Conservation (phyloP, 345 rosid species). For the Geranium rotundifolium region DNA sequence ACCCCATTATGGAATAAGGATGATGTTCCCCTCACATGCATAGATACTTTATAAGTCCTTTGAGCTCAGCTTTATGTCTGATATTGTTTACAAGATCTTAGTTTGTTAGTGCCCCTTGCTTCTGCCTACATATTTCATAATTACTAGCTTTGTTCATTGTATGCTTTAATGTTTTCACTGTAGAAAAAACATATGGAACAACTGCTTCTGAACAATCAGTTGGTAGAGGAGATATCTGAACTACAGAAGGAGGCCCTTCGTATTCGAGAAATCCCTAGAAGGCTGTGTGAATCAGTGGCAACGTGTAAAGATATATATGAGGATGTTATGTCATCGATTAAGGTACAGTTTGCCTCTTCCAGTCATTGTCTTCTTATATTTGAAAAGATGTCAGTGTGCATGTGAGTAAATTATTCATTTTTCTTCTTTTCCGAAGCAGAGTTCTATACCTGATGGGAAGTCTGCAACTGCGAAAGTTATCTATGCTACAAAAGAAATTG, state of each 20-base stretch:
- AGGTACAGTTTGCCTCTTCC: slow-evolving; percentile 32
- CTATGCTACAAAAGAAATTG: slow-evolving; percentile 38
- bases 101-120: too few species aligned
- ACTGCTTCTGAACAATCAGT: slow-evolving; percentile 29
- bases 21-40: too few species aligned
- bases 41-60: too few species aligned
- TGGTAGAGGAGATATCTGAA: slow-evolving; percentile 50
- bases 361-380: background rate
- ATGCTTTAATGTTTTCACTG: slow-evolving; percentile 11
- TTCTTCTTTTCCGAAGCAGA: slow-evolving; percentile 25
- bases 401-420: background rate
- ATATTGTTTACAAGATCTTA: too few species aligned
- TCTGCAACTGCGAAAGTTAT: slow-evolving; percentile 44
- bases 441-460: slow-evolving; percentile 30
- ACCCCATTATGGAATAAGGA: too few species aligned
- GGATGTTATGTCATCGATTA: slow-evolving; percentile 35
- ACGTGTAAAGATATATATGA: slow-evolving; percentile 40
- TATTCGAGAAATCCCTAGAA: slow-evolving; percentile 37
- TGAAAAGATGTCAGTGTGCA: too few species aligned
- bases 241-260: slow-evolving; percentile 39
- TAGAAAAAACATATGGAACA: slow-evolving; percentile 58
- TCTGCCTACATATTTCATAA: too few species aligned
- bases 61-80: too few species aligned
- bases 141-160: too few species aligned
- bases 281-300: slow-evolving; percentile 33